Percentiles rank a stretch among this genome's conserved stretches.
These are phyloP conservation scores for Actinomortierella ambigua DNA, from an alignment of 371 early-diverging fungal species.

Conservation along the genomic window DNA sequence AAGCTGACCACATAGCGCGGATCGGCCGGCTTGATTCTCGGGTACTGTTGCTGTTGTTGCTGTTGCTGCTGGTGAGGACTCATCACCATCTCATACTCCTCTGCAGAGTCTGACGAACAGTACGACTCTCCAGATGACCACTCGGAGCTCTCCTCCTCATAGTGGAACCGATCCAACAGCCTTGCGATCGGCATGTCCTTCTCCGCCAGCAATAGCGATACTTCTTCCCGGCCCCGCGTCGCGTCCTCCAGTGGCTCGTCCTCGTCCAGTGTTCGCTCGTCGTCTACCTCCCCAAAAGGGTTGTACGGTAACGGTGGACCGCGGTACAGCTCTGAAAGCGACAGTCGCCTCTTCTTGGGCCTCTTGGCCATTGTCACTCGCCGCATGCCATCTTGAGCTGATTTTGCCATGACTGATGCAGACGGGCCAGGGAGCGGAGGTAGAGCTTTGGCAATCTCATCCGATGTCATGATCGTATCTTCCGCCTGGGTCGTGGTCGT, in stretches of 20 bases:
- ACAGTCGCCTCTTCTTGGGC: conserved; percentile 28
- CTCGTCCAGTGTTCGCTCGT: conserved; percentile 54
- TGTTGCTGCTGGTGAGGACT: conserved; percentile 23
- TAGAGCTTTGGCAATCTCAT: conserved; percentile 38
- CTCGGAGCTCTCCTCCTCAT: conserved; percentile 41
- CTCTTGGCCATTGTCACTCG: too few relatives aligned
- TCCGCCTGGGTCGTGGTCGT: background rate
- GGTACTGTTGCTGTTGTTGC: too few relatives aligned
- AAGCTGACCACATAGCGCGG: conserved; percentile 41
- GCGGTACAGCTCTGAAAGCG: conserved; percentile 26
- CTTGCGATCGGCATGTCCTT: conserved; percentile 50
- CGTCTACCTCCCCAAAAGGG: conserved; percentile 48
- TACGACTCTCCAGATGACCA: conserved; percentile 42
- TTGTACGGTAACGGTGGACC: conserved; percentile 38
- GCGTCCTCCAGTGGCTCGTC: conserved; percentile 43
- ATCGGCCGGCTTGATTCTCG: conserved; percentile 20
- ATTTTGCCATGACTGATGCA: too few relatives aligned
- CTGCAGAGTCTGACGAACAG: conserved; percentile 39
- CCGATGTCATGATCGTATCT: conserved; percentile 15
- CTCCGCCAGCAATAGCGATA: conserved; percentile 31
- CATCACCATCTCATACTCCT: conserved; percentile 24
- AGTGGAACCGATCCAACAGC: conserved; percentile 45
- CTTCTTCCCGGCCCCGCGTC: conserved; percentile 43
- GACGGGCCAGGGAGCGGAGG: conserved; percentile 3
- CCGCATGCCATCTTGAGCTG: too few relatives aligned